Evolutionary conservation across 1,284 basidiomycete species (phyloP).

Genomic region (Xerocomus amazonicus): DNA sequence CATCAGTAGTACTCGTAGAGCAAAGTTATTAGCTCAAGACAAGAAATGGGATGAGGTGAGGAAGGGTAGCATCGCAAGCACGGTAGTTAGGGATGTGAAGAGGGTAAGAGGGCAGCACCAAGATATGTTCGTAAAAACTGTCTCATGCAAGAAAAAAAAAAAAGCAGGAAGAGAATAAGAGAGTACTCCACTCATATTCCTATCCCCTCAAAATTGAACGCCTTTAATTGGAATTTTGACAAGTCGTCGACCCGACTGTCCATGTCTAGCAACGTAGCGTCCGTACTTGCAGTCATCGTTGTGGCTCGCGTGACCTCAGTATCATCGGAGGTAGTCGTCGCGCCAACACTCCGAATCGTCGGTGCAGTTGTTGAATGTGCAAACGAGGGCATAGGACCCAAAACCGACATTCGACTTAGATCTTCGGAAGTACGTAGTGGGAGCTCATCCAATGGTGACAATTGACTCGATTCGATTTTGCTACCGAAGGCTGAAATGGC

Average conservation of each 20-base stretch:
- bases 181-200: constrained; percentile 5
- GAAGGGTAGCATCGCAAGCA: constrained; percentile 15
- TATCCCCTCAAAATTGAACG: constrained; percentile 25
- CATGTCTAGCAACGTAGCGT: constrained; percentile 5
- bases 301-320: constrained; percentile 29
- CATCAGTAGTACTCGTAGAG: constrained; percentile 4
- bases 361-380: constrained; percentile 24
- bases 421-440: constrained; percentile 14
- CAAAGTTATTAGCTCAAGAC: constrained; percentile 1
- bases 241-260: constrained; percentile 10
- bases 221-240: constrained; percentile 14
- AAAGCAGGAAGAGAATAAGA: too few species aligned
- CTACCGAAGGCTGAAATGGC: constrained; percentile 41
- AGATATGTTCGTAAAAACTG: constrained; percentile 2
- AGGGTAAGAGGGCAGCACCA: constrained; percentile 11
- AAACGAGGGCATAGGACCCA: constrained; percentile 35
- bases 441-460: constrained; percentile 23
- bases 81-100: not conserved
- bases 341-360: constrained; percentile 32
- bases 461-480: constrained; percentile 15
- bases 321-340: constrained; percentile 32
- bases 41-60: not conserved
- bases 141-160: constrained; percentile 1
- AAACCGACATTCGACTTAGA: constrained; percentile 31
- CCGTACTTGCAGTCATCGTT: constrained; percentile 19